Conservation (phyloP, 495 filamentous ascomycete species). For the Apodospora peruviana region DNA sequence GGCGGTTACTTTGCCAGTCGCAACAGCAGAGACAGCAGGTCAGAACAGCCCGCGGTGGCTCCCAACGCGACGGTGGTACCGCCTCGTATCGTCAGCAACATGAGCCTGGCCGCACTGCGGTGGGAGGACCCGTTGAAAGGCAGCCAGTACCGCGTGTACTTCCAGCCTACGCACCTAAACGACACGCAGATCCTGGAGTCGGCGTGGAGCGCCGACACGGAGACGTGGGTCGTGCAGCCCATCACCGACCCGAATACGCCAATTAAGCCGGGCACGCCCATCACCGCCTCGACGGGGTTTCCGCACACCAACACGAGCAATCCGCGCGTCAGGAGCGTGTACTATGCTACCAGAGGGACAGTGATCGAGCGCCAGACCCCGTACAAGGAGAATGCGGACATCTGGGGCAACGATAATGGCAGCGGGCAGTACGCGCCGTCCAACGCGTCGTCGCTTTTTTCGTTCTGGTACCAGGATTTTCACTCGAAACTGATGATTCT, state of each 20-base stretch:
- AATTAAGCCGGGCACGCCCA: not conserved
- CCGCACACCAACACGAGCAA: not conserved
- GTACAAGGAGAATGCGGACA: not conserved
- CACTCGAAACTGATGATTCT: slow-evolving; percentile 4
- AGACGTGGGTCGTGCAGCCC: not conserved
- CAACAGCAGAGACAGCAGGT: too few species aligned
- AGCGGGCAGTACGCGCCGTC: slow-evolving; percentile 7
- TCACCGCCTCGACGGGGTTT: not conserved
- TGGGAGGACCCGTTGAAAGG: slow-evolving; percentile 2
- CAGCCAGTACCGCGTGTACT: slow-evolving; percentile 4
- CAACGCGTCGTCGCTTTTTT: slow-evolving; percentile 4
- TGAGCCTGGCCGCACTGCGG: slow-evolving; percentile 2
- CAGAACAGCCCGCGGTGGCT: not conserved
- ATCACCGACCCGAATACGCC: not conserved
- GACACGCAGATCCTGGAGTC: slow-evolving; percentile 2
- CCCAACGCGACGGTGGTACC: not conserved
- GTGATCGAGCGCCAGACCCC: not conserved
- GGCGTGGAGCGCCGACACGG: slow-evolving; percentile 4
- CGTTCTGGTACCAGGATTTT: slow-evolving; percentile 11
- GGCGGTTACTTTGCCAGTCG: slow-evolving; percentile 1
- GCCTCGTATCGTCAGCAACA: not conserved
- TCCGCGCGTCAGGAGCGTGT: not conserved
- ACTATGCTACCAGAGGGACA: not conserved
- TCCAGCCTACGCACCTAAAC: slow-evolving; percentile 1
- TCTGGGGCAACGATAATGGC: slow-evolving; percentile 9